Evolutionary conservation across 78 protist genomes (phyloP).

Genomic region (Pigoraptor vietnamica): DNA sequence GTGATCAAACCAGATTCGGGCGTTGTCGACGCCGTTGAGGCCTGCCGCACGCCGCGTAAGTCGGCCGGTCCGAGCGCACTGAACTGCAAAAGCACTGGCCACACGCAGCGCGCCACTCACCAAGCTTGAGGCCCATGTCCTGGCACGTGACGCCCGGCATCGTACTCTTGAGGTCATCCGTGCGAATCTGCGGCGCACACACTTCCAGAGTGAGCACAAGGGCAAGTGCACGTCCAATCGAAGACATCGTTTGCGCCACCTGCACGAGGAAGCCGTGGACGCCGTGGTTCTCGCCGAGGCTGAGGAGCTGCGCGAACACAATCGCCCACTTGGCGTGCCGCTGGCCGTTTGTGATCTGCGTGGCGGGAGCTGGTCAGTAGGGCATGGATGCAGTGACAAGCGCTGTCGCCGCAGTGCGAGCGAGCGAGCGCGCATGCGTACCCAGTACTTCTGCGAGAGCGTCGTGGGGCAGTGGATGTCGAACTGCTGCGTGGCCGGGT

Average conservation of each 20-base stretch:
- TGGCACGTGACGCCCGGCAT: not conserved
- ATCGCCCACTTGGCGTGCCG: not conserved
- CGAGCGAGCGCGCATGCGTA: too few species aligned
- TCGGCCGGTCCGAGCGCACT: not conserved
- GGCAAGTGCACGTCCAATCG: not conserved
- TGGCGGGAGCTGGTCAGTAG: not conserved
- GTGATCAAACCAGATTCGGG: not conserved
- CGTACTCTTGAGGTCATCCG: not conserved
- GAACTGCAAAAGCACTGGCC: not conserved
- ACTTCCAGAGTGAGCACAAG: too few species aligned
- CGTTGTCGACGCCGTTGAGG: conserved; percentile 34
- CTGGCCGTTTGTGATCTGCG: not conserved
- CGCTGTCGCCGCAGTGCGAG: too few species aligned
- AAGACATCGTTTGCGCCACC: not conserved
- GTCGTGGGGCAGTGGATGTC: conserved; percentile 51
- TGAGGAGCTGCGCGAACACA: not conserved
- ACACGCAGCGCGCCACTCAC: not conserved
- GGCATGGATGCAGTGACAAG: too few species aligned
- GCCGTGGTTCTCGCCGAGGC: not conserved
- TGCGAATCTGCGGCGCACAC: conserved; percentile 25
- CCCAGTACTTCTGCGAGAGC: conserved; percentile 63
- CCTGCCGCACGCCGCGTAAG: conserved; percentile 11
- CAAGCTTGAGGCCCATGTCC: not conserved
- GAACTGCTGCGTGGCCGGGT: conserved; percentile 15
- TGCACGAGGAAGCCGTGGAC: not conserved